phyloP scores from a whole-genome alignment of 768 basidiomycete genomes.

The Hypholoma sublateritium region DNA sequence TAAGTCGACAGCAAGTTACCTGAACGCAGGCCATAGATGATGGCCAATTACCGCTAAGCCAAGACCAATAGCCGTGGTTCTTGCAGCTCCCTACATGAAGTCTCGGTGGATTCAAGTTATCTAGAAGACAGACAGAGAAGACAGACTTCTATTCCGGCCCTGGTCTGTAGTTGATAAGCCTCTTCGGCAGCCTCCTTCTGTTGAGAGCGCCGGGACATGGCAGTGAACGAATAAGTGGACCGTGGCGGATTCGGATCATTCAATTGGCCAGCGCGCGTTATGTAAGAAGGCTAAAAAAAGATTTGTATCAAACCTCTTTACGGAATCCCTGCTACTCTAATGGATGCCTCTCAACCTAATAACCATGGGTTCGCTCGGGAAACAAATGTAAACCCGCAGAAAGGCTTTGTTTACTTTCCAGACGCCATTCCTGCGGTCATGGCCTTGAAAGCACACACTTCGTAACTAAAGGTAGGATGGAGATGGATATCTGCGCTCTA shows the following conservation, averaged over 20 bases:
- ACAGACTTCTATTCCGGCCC: slow-evolving; percentile 56
- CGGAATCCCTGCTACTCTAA: neutral
- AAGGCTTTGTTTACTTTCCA: neutral
- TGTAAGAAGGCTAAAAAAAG: too few relatives aligned
- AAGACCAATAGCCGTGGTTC: slow-evolving; percentile 52
- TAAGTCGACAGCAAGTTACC: slow-evolving; percentile 37
- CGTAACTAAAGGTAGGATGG: too few relatives aligned
- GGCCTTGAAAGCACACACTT: neutral
- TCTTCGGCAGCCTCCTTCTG: slow-evolving; percentile 51
- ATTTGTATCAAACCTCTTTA: too few relatives aligned
- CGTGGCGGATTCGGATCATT: neutral
- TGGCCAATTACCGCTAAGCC: slow-evolving; percentile 66
- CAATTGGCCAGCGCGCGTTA: neutral
- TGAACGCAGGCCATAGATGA: slow-evolving; percentile 70
- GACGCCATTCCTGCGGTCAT: neutral
- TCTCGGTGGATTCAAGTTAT: slow-evolving; percentile 9
- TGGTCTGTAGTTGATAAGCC: slow-evolving; percentile 60
- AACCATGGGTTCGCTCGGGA: neutral
- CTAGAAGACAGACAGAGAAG: slow-evolving; percentile 5
- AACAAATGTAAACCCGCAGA: neutral
- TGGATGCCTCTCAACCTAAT: neutral
- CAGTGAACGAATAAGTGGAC: neutral
- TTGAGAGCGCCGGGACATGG: slow-evolving; percentile 34
- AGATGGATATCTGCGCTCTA: too few relatives aligned
- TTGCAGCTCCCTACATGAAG: slow-evolving; percentile 47